Percentiles rank a stretch among this genome's conserved stretches.
These are phyloP conservation scores for Fusarium protoensiforme DNA, from an alignment of 2,329 filamentous ascomycete species.

Conservation along the genomic window DNA sequence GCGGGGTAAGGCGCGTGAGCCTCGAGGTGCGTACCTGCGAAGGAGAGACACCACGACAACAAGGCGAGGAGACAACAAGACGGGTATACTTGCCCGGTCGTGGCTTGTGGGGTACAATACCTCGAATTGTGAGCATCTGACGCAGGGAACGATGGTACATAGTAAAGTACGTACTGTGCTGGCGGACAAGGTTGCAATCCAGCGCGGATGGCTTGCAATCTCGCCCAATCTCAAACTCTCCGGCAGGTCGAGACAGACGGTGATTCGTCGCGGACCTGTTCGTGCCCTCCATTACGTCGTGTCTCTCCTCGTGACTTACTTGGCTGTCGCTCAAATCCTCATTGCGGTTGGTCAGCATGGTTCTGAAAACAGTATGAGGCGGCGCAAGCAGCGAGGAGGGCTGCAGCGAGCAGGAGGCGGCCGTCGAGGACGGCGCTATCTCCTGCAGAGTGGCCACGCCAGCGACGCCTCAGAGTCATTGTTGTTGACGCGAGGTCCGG, in stretches of 20 bases:
- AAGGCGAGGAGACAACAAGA: slow-evolving; percentile 15
- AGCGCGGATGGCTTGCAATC: slow-evolving; percentile 29
- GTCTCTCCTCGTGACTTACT: slow-evolving; percentile 24
- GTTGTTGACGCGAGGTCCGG: slow-evolving; percentile 7
- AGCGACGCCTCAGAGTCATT: slow-evolving; percentile 32
- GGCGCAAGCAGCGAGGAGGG: neutral
- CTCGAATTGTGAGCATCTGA: neutral
- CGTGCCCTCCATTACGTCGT: slow-evolving; percentile 30
- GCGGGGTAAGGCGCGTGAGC: slow-evolving; percentile 43
- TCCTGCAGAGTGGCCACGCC: slow-evolving; percentile 17
- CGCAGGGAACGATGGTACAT: slow-evolving; percentile 19
- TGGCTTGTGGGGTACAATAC: slow-evolving; percentile 7
- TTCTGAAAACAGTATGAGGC: slow-evolving; percentile 31
- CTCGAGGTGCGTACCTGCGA: slow-evolving; percentile 3
- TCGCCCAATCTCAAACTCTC: slow-evolving; percentile 34
- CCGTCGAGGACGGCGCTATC: neutral
- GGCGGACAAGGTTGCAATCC: slow-evolving; percentile 32
- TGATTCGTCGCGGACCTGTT: slow-evolving; percentile 25
- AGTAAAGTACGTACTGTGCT: slow-evolving; percentile 32
- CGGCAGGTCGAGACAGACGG: slow-evolving; percentile 11
- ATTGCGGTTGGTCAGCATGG: slow-evolving; percentile 13
- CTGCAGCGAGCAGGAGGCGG: slow-evolving; percentile 8
- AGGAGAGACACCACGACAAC: slow-evolving; percentile 13
- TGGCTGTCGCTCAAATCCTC: slow-evolving; percentile 1
- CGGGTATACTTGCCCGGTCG: neutral